These are phyloP conservation scores for Rosa lucieae DNA, from an alignment of 306 rosid genomes.

Conservation along the genomic window DNA sequence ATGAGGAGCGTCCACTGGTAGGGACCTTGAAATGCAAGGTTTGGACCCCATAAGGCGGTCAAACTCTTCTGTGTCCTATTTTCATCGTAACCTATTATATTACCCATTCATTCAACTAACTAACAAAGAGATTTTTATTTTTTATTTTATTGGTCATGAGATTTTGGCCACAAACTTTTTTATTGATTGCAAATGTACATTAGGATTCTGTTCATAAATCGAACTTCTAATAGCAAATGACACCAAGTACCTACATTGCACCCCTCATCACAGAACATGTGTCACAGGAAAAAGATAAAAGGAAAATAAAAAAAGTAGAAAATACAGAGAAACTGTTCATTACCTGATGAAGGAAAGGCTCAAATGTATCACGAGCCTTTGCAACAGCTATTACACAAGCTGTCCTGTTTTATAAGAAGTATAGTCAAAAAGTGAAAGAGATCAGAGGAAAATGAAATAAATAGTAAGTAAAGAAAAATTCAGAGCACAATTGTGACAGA, in stretches of 20 bases:
- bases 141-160: not conserved
- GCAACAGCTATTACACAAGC: constrained; percentile 99
- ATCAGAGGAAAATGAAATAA: not conserved
- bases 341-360: constrained; percentile 97
- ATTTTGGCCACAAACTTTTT: not conserved
- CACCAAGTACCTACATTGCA: not conserved
- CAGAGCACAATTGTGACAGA: not conserved
- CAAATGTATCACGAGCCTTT: constrained; percentile 93
- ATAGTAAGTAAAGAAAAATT: not conserved
- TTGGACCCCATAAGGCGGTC: not conserved
- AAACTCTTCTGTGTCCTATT: not conserved
- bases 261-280: not conserved
- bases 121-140: not conserved
- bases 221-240: not conserved
- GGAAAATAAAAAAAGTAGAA: constrained; percentile 11
- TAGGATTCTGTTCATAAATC: not conserved
- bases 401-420: constrained; percentile 56
- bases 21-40: not conserved
- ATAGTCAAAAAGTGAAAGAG: not conserved
- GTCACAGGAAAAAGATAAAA: constrained; percentile 4
- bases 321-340: constrained; percentile 16
- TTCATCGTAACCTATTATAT: not conserved
- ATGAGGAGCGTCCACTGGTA: not conserved
- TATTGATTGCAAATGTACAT: not conserved
- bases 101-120: not conserved